Conservation (phyloP, 1,284 basidiomycete species). For the Cutaneotrichosporon sp. region DNA sequence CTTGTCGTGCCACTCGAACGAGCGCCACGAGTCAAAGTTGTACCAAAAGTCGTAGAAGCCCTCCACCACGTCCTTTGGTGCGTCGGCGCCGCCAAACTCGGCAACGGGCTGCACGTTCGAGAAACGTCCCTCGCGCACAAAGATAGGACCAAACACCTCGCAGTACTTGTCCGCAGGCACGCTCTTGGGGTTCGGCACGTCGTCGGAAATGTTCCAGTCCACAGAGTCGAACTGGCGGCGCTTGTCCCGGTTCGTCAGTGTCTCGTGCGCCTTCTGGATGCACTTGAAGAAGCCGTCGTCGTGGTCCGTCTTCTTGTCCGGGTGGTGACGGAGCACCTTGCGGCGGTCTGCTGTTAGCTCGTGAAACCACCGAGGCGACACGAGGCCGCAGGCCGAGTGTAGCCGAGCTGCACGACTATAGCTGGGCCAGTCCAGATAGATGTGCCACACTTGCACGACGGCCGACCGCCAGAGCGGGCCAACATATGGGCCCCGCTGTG, state of each 20-base stretch:
- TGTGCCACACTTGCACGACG: too few relatives aligned
- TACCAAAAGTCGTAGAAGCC: slow-evolving; percentile 99
- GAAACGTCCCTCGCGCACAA: slow-evolving; percentile 87
- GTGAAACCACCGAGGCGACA: too few relatives aligned
- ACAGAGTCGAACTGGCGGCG: slow-evolving; percentile 96
- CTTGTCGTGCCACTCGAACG: slow-evolving; percentile 98
- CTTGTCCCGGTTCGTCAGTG: slow-evolving; percentile 78
- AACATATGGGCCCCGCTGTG: too few relatives aligned
- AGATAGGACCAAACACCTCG: slow-evolving; percentile 65
- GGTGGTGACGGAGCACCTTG: slow-evolving; percentile 98
- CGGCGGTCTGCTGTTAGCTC: slow-evolving; percentile 68
- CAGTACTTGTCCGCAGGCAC: slow-evolving; percentile 57
- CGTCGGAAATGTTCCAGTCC: slow-evolving; percentile 78
- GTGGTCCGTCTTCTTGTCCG: slow-evolving; percentile 96
- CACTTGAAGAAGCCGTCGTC: slow-evolving; percentile 99
- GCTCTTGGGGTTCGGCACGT: slow-evolving; percentile 59
- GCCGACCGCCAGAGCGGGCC: too few relatives aligned
- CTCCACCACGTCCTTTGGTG: slow-evolving; percentile 77
- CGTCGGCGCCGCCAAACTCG: slow-evolving; percentile 65
- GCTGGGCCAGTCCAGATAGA: too few relatives aligned
- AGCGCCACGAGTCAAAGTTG: slow-evolving; percentile 98
- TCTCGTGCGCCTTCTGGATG: slow-evolving; percentile 93
- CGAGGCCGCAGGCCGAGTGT: too few relatives aligned
- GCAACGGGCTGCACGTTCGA: slow-evolving; percentile 84
- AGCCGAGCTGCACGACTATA: too few relatives aligned